Evolutionary conservation across 768 basidiomycete species (phyloP).

Genomic region (Neoboletus brunneissimus): DNA sequence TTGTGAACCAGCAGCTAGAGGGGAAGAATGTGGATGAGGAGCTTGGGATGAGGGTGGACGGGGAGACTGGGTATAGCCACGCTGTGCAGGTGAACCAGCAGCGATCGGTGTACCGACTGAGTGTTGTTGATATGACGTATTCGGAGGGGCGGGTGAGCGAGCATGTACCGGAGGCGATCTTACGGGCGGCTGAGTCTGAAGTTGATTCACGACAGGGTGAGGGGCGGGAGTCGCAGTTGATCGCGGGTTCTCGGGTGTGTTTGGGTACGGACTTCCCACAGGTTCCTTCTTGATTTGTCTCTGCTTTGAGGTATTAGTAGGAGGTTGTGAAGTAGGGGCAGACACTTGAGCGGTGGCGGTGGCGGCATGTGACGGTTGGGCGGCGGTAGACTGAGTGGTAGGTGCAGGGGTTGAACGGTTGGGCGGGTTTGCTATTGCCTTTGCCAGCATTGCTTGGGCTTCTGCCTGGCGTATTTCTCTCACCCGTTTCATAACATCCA

Average conservation of each 20-base stretch:
- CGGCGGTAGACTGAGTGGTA: conserved; percentile 33
- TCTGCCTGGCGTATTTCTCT: conserved; percentile 28
- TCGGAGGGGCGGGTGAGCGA: conserved; percentile 25
- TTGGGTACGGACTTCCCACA: conserved; percentile 24
- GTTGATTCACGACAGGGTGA: conserved; percentile 33
- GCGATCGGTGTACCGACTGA: conserved; percentile 19
- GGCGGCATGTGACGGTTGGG: conserved; percentile 36
- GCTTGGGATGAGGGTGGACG: conserved; percentile 34
- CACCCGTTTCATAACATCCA: conserved; percentile 46
- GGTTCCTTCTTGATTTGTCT: conserved; percentile 31
- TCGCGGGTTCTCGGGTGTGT: conserved; percentile 29
- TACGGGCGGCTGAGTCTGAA: conserved; percentile 28
- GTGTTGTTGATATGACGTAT: conserved; percentile 23
- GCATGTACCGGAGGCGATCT: conserved; percentile 31
- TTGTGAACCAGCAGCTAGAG: conserved; percentile 29
- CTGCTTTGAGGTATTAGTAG: conserved; percentile 22
- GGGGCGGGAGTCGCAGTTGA: conserved; percentile 33
- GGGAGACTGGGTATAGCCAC: conserved; percentile 35
- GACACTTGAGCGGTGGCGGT: conserved; percentile 30
- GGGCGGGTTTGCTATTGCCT: conserved; percentile 29
- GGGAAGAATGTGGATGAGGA: conserved; percentile 29
- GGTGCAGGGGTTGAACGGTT: conserved; percentile 29
- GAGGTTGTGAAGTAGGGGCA: conserved; percentile 29
- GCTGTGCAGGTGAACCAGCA: conserved; percentile 30
- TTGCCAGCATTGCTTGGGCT: conserved; percentile 23